These are phyloP conservation scores for Hyaloscypha variabilis DNA, from an alignment of 495 filamentous ascomycete species.

Conservation along the genomic window DNA sequence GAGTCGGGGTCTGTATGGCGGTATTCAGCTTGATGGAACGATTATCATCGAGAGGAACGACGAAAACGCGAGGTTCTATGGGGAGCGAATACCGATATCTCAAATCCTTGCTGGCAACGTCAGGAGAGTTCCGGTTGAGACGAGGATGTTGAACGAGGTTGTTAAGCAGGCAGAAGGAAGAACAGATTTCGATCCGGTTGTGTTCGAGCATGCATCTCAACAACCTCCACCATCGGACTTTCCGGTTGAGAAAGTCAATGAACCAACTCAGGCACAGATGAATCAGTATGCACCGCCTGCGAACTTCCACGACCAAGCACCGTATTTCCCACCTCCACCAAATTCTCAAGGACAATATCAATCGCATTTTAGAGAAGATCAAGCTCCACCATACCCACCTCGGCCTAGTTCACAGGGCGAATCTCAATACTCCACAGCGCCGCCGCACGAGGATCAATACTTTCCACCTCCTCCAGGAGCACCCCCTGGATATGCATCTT, in stretches of 20 bases:
- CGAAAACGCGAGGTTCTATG: slow-evolving; percentile 80
- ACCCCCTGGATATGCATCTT: slow-evolving; percentile 1
- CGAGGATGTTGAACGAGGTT: slow-evolving; percentile 28
- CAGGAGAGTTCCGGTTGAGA: slow-evolving; percentile 19
- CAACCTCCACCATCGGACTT: slow-evolving; percentile 74
- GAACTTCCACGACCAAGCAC: slow-evolving; percentile 4
- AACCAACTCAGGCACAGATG: slow-evolving; percentile 20
- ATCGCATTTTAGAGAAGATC: neutral
- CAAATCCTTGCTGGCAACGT: slow-evolving; percentile 73
- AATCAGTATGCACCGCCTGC: slow-evolving; percentile 16
- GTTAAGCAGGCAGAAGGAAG: slow-evolving; percentile 26
- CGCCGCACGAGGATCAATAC: neutral
- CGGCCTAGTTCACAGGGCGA: neutral
- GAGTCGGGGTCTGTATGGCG: slow-evolving; percentile 76
- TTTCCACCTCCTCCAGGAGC: neutral
- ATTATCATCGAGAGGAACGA: slow-evolving; percentile 78
- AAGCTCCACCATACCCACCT: neutral
- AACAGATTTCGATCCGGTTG: slow-evolving; percentile 37
- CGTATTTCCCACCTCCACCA: neutral
- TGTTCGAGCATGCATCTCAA: slow-evolving; percentile 46
- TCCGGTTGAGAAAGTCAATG: slow-evolving; percentile 45
- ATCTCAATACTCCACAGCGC: neutral
- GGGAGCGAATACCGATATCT: slow-evolving; percentile 58
- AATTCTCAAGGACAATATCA: neutral
- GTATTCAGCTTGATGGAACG: slow-evolving; percentile 77